Base-by-base conservation (phyloP, 306 rosid genomes). In the Citrullus colocynthis region DNA sequence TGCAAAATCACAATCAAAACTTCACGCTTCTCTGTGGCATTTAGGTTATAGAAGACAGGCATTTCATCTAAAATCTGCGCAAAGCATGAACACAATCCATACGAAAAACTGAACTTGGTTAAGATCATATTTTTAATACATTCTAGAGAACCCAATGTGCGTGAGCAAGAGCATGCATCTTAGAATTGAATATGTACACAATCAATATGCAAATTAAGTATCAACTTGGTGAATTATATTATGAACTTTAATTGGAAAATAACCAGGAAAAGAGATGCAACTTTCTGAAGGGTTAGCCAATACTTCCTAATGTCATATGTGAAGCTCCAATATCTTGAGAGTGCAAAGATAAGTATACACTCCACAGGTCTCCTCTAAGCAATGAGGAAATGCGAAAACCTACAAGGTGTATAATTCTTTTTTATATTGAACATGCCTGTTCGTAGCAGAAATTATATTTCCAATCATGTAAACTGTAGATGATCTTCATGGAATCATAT, bases 41-140 rank as follows among this genome's bases (percentile, higher is more conserved):
- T 90, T 63, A 95, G 92, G 86, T 95, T 95, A 89, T 90, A 92
- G 82, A 92, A 92, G 84, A 95, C 97, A 18, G 98, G 98, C 98
- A 95, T 95, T 82, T 95, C 98, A 85, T 95, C 98, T 67, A 95
- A 81, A 82, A 95, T 90, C 98, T 95, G 96, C 85, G 80, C 32
- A 82, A 61, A 71, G 57, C 42, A 83, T 9, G 6, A n/a, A 61
- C 49, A 82, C 28, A 57, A 78, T 75, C 76, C 77, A 55, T 83
- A 17, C 78, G 24, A 71, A 54, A 78, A 64, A 36, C 57, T n/a
- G 28, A 76, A 24, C 39, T 24, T 17, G 21, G 17, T 41, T 21
- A 37, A 74, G 34, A 81, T 45, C 52, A 56, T 56, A 56, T 56
- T n/a, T 3, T 3, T 62, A 36, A 18, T 64, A 6, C 3, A 32